Conservation (phyloP, 495 filamentous ascomycete genomes). For the Tetracladium marchalianum region DNA sequence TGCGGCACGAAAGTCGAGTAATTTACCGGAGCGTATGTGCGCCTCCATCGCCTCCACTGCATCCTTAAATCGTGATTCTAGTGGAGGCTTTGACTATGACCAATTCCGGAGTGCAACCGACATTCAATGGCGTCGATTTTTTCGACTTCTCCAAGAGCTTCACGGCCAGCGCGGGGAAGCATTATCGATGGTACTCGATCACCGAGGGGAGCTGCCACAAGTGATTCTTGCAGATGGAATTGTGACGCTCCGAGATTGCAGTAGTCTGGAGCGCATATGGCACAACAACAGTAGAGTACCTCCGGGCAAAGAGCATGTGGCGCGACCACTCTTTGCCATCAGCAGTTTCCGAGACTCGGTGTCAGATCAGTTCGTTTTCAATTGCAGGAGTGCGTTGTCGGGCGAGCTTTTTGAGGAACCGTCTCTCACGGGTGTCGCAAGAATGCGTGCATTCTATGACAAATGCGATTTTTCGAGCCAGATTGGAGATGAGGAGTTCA, state of each 20-base stretch:
- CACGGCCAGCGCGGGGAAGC: constrained; percentile 76
- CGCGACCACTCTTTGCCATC: constrained; percentile 12
- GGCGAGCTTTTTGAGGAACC: constrained; percentile 62
- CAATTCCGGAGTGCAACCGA: constrained; percentile 61
- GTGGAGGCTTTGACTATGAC: constrained; percentile 61
- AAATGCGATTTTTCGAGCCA: constrained; percentile 61
- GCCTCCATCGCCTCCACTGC: constrained; percentile 56
- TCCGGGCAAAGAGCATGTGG: constrained; percentile 3
- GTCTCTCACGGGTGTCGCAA: constrained; percentile 52
- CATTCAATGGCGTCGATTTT: constrained; percentile 83
- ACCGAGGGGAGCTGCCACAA: constrained; percentile 64
- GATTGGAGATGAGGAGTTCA: constrained; percentile 60
- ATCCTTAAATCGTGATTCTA: constrained; percentile 44
- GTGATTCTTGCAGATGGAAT: constrained; percentile 69
- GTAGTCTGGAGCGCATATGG: constrained; percentile 58
- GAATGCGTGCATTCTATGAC: constrained; percentile 62
- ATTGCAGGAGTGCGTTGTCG: constrained; percentile 47
- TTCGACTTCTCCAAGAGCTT: constrained; percentile 73
- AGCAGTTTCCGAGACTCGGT: constrained; percentile 34
- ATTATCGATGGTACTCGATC: constrained; percentile 65
- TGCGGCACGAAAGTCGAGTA: constrained; percentile 31
- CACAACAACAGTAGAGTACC: constrained; percentile 33
- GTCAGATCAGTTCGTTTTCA: constrained; percentile 49
- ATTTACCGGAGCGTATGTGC: constrained; percentile 58
- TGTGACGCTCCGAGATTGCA: constrained; percentile 69